Evolutionary conservation across 2,329 filamentous ascomycete species (phyloP).

Genomic region (Dendryphion nanum): DNA sequence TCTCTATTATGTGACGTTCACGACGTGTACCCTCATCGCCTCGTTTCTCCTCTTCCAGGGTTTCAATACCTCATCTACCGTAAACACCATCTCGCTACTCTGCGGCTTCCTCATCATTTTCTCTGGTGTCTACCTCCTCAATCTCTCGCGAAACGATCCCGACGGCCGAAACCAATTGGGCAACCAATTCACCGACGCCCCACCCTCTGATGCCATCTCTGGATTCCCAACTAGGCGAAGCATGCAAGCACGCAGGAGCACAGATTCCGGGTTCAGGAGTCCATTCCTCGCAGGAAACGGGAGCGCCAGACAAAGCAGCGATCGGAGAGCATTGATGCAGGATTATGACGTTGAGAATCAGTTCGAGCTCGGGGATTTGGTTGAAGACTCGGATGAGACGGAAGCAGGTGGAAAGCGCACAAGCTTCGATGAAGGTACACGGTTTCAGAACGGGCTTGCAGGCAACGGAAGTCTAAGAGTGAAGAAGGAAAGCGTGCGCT

Average conservation of each 20-base stretch:
- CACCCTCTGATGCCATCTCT: constrained; percentile 88
- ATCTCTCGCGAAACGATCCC: constrained; percentile 89
- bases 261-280: constrained; percentile 55
- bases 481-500: constrained; percentile 27
- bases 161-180: constrained; percentile 67
- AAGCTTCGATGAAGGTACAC: constrained; percentile 31
- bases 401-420: constrained; percentile 29
- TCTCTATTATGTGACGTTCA: constrained; percentile 96
- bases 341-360: constrained; percentile 77
- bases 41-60: constrained; percentile 95
- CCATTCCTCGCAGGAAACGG: constrained; percentile 50
- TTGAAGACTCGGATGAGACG: constrained; percentile 61
- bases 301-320: constrained; percentile 45
- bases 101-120: constrained; percentile 95
- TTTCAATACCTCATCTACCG: constrained; percentile 89
- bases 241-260: constrained; percentile 81
- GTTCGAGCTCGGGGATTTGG: constrained; percentile 76
- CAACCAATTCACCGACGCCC: constrained; percentile 62
- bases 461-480: constrained; percentile 25
- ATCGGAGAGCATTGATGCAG: constrained; percentile 80
- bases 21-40: constrained; percentile 87
- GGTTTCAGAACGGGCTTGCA: constrained; percentile 17
- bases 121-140: constrained; percentile 90
- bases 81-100: constrained; percentile 89
- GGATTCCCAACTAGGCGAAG: constrained; percentile 86